Base-by-base conservation (phyloP, 164 flowering plant species). In the Cinnamomum micranthum region DNA sequence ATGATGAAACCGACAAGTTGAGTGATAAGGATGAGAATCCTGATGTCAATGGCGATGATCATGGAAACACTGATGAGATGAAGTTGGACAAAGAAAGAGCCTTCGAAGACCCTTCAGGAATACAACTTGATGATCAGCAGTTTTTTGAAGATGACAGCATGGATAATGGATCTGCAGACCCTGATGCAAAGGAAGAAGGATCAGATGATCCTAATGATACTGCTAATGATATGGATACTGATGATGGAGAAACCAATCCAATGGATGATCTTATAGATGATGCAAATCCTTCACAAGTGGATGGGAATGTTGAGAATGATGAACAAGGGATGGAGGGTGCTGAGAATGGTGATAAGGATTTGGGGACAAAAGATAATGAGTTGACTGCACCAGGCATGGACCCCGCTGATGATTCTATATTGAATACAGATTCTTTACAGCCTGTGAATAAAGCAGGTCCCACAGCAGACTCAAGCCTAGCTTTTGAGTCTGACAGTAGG, bases 11-110 rank as follows among this genome's bases (percentile, higher is more conserved):
- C 74, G 76, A 81, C 17, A 74, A 81, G 50, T 25, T 72, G 35
- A 69, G 79, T 9, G 79, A 81, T 59, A 82, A 81, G 59, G 80
- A 35, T 69, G 84, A 75, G 23, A 71, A 41, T 27, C 74, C 78
- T 69, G 89, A 83, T 71, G 84, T 66, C 62, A 19, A 17, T 41
- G 78, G 77, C 33, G 83, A 64, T 63, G 77, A 85, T 55, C 59
- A 59, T 60, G 94, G 85, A 14, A 72, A 81, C 25, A 50, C 65
- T 65, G 87, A 88, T 35, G 91, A 86, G 68, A 73, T 79, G 84
- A 80, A 79, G 50, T 58, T 87, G 78, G 86, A 88, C 71, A 90
- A 92, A 75, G 89, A 89, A 11, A 86, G 86, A 31, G 87, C 90
- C 5, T 80, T 72, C 76, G 77, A 81, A 27, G 98, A 90, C 74